Base-by-base conservation (phyloP, 306 rosid genomes). In the Medicago ruthenica region DNA sequence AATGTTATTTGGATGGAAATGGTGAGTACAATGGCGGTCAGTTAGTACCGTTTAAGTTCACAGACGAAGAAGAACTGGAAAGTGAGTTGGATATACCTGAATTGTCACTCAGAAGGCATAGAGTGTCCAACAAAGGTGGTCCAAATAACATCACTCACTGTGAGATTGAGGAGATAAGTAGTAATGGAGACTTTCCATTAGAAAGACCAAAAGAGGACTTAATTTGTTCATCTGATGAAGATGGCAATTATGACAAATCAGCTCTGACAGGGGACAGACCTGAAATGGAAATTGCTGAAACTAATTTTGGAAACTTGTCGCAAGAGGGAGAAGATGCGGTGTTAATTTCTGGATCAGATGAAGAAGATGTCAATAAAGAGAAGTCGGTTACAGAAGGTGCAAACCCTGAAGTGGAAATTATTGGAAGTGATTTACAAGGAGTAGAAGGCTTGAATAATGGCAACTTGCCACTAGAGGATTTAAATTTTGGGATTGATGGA, bases 31-130 rank as follows among this genome's bases (percentile, higher is more conserved):
- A 65, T 34, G 78, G 45, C 1, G 67, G 76, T 83, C 83, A 73
- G 71, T 70, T 83, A 83, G 85, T 76, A 17, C 85, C 72, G 9
- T 11, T 68, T 20, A 75, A 76, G 57, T 50, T 86, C 73, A 67
- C 86, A 37, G 75, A 74, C 14, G 86, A 87, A 84, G 89, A 81
- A 39, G 89, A 81, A 40, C 75, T 48, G 22, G 84, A 78, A 65
- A 79, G 66, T 74, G 83, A 79, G 76, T 55, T 54, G 76, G 81
- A 84, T 68, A 63, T 58, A 50, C 71, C 79, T 59, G 69, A 70
- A 48, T 77, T 84, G 69, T 77, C 82, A 67, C 80, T 6, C 60
- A 76, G 87, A 70, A 80, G 79, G 73, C 81, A 44, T 85, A 82
- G 83, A 78, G 74, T 65, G 66, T 71, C 86, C 67, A 79, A 55